A percentile compares a stretch with the other conserved stretches of the same genome.
These are phyloP conservation scores for Datisca glomerata DNA, from an alignment of 306 rosid species.

Conservation along the genomic window DNA sequence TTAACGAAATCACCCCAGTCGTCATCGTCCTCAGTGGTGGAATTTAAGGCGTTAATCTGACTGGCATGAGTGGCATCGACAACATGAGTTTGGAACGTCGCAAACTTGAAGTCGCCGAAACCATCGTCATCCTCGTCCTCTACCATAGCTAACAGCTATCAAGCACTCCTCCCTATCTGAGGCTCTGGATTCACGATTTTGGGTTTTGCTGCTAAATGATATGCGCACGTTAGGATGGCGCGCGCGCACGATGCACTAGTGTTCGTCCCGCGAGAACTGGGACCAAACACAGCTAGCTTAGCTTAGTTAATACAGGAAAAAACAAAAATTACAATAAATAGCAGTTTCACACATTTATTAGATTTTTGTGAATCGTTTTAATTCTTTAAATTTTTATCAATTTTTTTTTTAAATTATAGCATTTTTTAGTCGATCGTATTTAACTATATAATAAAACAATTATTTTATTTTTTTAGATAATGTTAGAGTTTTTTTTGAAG, in stretches of 20 bases:
- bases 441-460: no score
- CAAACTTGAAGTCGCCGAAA: slow-evolving; percentile 70
- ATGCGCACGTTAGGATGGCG: not conserved
- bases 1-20: slow-evolving; percentile 62
- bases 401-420: no score
- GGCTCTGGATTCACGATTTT: no score
- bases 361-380: no score
- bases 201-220: no score
- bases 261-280: no score
- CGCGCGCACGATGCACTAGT: slow-evolving; percentile 1
- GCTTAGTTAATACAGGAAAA: not conserved
- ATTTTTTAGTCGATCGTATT: no score
- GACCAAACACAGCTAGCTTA: not conserved
- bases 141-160: slow-evolving; percentile 42
- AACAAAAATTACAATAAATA: not conserved
- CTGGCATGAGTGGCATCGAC: slow-evolving; percentile 9
- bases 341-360: no score
- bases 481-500: no score
- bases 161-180: no score
- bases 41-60: slow-evolving; percentile 9
- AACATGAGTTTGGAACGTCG: slow-evolving; percentile 16
- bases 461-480: no score
- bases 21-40: slow-evolving; percentile 19
- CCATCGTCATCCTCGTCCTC: slow-evolving; percentile 62
- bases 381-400: no score